Evolutionary conservation across 257 asterid genomes (phyloP), one percentile per base, ranked within the genome.

Genomic region (Cruciata laevipes): DNA sequence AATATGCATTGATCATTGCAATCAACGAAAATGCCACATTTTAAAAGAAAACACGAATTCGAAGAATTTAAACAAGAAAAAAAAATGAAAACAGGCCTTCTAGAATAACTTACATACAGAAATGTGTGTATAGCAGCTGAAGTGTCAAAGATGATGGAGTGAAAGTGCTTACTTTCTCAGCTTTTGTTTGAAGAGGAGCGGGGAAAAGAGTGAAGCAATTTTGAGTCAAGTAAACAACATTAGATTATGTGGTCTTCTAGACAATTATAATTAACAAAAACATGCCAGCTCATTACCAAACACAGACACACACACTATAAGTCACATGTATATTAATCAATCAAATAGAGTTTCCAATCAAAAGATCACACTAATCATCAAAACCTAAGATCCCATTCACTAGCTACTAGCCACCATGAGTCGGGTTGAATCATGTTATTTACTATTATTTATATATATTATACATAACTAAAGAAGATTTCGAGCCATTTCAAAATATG

Each of bases 31-130:
- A 31, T 18, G 23, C 18, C 16, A 61, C 20, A 61, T 51, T 62
- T 70, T 12, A 13, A 3, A 61, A 70, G 56, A 23, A 61, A 62
- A n/a, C 23, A n/a, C 23, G 12, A 38, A 70, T 6, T 32, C 56
- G 61, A 37, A 52, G 16, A 11, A 37, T 27, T 24, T 27, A 25
- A 24, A 21, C 17, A 38, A 25, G 3, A 10, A 10, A 47, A 40
- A 20, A 8, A 21, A 51, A 31, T 17, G 16, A 27, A 51, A 27
- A 51, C 11, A 37, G 33, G 13, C 4, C 66, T 73, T 66, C 72
- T 59, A 66, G 76, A 73, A 73, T 73, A 61, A 33, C 71, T 44
- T 30, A 27, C 61, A 18, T 38, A 27, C 30, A 27, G 30, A 27
- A 27, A 27, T 27, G 30, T 27, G 1, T 27, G 30, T 27, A 27